Evolutionary conservation across 2,329 filamentous ascomycete species (phyloP).

Genomic region (Sporothrix phasma): DNA sequence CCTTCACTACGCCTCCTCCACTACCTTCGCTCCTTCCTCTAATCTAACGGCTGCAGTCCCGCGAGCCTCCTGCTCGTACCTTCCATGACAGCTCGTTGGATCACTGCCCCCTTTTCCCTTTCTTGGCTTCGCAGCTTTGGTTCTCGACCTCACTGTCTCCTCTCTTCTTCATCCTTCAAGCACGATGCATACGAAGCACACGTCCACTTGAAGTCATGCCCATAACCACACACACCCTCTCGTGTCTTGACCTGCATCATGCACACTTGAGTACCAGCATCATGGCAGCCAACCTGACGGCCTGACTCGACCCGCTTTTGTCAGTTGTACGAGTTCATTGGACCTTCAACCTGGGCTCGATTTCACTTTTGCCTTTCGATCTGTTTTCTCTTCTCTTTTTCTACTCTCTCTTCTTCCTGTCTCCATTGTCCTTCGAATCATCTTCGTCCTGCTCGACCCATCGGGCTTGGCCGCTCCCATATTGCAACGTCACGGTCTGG

Average conservation of each 20-base stretch:
- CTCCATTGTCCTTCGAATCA: not conserved
- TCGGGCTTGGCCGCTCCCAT: not conserved
- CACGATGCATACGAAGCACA: not conserved
- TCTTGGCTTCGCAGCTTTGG: not conserved
- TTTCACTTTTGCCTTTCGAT: not conserved
- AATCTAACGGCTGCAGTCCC: not conserved
- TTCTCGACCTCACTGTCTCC: not conserved
- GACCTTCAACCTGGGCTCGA: too few species aligned
- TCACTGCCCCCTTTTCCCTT: not conserved
- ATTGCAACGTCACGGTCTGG: conserved; percentile 9
- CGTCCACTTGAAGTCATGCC: not conserved
- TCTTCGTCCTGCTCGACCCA: not conserved
- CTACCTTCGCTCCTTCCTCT: not conserved
- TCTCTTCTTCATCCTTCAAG: not conserved
- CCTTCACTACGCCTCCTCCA: not conserved
- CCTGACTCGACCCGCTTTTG: not conserved
- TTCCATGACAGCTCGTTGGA: not conserved
- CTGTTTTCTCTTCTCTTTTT: not conserved
- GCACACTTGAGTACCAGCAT: not conserved
- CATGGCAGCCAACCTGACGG: not conserved
- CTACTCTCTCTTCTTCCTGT: too few species aligned
- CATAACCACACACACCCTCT: not conserved
- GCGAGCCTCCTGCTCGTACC: not conserved
- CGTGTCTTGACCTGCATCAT: not conserved
- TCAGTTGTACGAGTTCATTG: not conserved